Conservation (phyloP, 257 asterid species). For the Solanum paucissectum region DNA sequence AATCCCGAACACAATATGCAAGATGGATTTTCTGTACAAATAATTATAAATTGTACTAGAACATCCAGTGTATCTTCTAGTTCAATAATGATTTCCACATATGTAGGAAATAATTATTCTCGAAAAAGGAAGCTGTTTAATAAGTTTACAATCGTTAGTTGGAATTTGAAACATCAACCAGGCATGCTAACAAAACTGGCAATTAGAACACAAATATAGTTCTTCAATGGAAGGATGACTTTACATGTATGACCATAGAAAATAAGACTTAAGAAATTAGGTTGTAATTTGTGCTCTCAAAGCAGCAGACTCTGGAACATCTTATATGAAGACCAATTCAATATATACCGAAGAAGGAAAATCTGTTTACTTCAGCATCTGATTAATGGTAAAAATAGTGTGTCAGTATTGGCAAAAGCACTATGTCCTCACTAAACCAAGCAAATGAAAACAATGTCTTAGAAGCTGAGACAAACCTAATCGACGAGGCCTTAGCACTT, state of each 20-base stretch:
- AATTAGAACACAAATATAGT: background rate
- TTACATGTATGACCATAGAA: background rate
- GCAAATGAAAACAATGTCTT: background rate
- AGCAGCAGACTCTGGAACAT: background rate
- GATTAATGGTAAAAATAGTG: background rate
- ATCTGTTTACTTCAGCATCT: background rate
- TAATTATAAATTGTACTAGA: background rate
- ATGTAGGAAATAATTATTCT: background rate
- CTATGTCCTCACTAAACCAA: background rate
- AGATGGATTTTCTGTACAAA: background rate
- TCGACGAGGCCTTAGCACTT: background rate
- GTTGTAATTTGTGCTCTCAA: background rate
- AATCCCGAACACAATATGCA: background rate
- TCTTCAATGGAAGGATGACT: background rate
- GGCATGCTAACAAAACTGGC: background rate
- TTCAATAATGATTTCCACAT: background rate
- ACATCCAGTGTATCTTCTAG: background rate
- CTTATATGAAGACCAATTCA: background rate
- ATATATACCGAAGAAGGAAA: background rate
- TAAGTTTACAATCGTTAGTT: background rate
- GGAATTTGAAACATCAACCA: background rate
- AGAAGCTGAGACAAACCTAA: background rate
- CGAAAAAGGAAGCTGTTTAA: background rate
- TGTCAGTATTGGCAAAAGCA: background rate
- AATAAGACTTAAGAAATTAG: background rate